phyloP scores from a whole-genome alignment of 163 green algal species.

The Chlamydomonas reinhardtii region DNA sequence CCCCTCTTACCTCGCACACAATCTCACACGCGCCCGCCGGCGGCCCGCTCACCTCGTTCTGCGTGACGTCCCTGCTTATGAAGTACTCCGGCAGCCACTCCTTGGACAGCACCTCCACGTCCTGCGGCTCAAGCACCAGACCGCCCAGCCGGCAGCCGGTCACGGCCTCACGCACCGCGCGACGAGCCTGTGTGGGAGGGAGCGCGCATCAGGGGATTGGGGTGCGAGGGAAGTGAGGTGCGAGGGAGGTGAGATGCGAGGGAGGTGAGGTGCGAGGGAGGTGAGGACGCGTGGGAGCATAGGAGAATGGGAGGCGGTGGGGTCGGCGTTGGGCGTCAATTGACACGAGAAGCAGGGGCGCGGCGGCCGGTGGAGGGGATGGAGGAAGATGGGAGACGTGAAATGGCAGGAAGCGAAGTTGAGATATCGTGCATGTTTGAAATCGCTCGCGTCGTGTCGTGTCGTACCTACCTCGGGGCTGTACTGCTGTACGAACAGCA shows the following conservation, averaged over 20 bases:
- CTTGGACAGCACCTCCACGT: slow-evolving; percentile 70
- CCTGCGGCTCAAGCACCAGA: slow-evolving; percentile 65
- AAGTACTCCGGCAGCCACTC: slow-evolving; percentile 57
- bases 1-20: too few species aligned
- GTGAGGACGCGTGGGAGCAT: too few species aligned
- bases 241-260: background rate
- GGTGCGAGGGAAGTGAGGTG: background rate
- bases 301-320: too few species aligned
- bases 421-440: too few species aligned
- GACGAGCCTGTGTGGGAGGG: background rate
- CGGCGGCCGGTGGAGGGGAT: too few species aligned
- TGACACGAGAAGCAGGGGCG: too few species aligned
- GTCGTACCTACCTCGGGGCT: slow-evolving; percentile 4
- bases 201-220: background rate
- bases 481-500: slow-evolving; percentile 49
- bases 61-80: slow-evolving; percentile 55
- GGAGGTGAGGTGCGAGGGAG: too few species aligned
- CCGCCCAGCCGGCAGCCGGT: slow-evolving; percentile 54
- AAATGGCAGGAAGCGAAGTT: too few species aligned
- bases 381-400: too few species aligned
- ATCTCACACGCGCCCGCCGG: too few species aligned
- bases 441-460: too few species aligned
- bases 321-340: too few species aligned
- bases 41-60: slow-evolving; percentile 58
- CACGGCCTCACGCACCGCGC: slow-evolving; percentile 39